Evolutionary conservation across 1,139 yeast species (phyloP).

Genomic region (Candida freyschussii): DNA sequence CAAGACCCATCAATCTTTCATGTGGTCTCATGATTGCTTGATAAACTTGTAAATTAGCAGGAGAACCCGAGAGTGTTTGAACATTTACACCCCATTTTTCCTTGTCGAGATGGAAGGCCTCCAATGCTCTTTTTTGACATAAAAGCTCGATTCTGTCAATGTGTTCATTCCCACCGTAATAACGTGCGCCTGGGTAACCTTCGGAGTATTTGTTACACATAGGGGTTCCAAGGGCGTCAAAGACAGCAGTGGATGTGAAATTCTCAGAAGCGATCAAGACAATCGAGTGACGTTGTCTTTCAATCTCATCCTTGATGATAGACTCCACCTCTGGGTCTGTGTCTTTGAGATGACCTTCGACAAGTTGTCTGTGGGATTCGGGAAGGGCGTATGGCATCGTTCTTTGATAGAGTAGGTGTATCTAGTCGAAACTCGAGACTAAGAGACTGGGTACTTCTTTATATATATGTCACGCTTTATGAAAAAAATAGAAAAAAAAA

Average conservation of each 20-base stretch:
- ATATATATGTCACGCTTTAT: not conserved
- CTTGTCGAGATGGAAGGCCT: slow-evolving; percentile 74
- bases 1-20: slow-evolving; percentile 95
- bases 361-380: slow-evolving; percentile 58
- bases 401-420: too few species aligned
- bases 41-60: slow-evolving; percentile 95
- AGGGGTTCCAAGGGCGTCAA: slow-evolving; percentile 95
- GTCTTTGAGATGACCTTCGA: slow-evolving; percentile 64
- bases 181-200: slow-evolving; percentile 86
- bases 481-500: not conserved
- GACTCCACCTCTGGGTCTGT: slow-evolving; percentile 81
- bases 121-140: slow-evolving; percentile 90
- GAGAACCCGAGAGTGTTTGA: slow-evolving; percentile 93
- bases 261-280: slow-evolving; percentile 95
- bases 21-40: slow-evolving; percentile 93
- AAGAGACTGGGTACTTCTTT: too few species aligned
- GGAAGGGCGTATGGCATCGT: slow-evolving; percentile 55
- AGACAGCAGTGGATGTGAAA: slow-evolving; percentile 93
- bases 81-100: slow-evolving; percentile 98
- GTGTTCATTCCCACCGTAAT: slow-evolving; percentile 89
- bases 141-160: slow-evolving; percentile 89
- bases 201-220: slow-evolving; percentile 90
- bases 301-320: slow-evolving; percentile 81
- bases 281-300: slow-evolving; percentile 91
- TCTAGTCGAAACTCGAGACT: too few species aligned